Evolutionary conservation across 495 filamentous ascomycete species (phyloP).

Genomic region (Lasiosphaeria hispida): DNA sequence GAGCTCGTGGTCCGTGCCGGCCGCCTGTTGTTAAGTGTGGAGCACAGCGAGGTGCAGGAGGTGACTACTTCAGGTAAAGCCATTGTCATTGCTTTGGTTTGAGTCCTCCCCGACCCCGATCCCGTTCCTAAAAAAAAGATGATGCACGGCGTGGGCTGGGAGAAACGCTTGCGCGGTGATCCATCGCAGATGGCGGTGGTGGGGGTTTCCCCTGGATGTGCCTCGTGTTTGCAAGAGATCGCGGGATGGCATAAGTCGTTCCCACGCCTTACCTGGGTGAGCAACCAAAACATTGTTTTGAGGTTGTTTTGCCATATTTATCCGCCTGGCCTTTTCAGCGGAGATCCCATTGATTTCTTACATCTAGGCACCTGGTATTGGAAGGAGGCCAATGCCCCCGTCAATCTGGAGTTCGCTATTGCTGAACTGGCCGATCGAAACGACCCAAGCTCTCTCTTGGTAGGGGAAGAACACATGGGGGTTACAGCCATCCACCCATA

Average conservation of each 20-base stretch:
- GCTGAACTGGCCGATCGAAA: too few relatives aligned
- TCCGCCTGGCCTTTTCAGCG: background rate
- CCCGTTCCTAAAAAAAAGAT: background rate
- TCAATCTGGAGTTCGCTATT: background rate
- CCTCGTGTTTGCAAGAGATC: background rate
- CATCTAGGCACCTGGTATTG: background rate
- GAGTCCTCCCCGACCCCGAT: constrained; percentile 14
- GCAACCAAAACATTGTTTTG: constrained; percentile 13
- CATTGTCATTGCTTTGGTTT: constrained; percentile 54
- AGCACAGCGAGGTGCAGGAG: constrained; percentile 54
- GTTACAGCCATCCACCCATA: too few relatives aligned
- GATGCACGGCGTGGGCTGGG: too few relatives aligned
- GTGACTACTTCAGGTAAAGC: constrained; percentile 53
- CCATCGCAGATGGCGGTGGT: too few relatives aligned
- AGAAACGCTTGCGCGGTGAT: too few relatives aligned
- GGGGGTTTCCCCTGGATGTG: too few relatives aligned
- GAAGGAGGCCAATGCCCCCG: background rate
- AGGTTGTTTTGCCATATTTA: constrained; percentile 10
- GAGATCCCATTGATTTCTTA: background rate
- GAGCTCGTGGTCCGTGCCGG: constrained; percentile 62
- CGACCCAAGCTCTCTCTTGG: too few relatives aligned
- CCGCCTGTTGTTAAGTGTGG: constrained; percentile 55
- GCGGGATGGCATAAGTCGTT: background rate
- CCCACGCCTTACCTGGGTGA: background rate
- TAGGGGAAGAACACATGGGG: too few relatives aligned